Evolutionary conservation across 2,329 filamentous ascomycete species (phyloP).

Genomic region (Nigrospora osmanthi): DNA sequence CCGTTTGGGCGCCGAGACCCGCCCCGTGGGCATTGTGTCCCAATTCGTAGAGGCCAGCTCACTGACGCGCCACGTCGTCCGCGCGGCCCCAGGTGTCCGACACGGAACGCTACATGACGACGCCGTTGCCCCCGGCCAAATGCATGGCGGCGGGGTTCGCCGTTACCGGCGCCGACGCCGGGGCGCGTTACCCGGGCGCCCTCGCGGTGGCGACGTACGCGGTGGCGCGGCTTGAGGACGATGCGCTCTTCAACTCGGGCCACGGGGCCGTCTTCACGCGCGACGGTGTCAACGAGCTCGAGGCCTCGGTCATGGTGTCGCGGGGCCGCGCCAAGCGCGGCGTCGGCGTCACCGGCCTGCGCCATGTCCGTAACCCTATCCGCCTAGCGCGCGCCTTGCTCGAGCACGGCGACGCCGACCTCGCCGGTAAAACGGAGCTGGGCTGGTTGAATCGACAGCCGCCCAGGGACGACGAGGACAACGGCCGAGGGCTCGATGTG

Average conservation of each 20-base stretch:
- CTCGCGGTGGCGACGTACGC: conserved; percentile 70
- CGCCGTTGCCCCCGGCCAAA: conserved; percentile 3
- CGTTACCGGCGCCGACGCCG: conserved; percentile 51
- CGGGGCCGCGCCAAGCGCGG: conserved; percentile 65
- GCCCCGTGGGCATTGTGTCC: not conserved
- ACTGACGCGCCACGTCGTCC: not conserved
- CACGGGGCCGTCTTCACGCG: conserved; percentile 82
- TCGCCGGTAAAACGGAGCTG: conserved; percentile 26
- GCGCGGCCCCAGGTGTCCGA: conserved; percentile 28
- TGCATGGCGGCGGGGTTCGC: conserved; percentile 23
- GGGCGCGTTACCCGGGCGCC: conserved; percentile 40
- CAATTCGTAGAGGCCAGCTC: not conserved
- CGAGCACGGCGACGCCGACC: conserved; percentile 54
- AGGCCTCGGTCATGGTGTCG: conserved; percentile 81
- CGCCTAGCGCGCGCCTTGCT: conserved; percentile 65
- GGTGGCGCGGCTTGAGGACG: conserved; percentile 68
- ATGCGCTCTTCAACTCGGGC: conserved; percentile 76
- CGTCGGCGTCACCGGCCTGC: conserved; percentile 67
- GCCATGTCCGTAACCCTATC: conserved; percentile 72
- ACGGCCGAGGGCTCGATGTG: conserved; percentile 26
- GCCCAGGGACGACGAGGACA: conserved; percentile 1
- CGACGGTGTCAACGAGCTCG: conserved; percentile 76
- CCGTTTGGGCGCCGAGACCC: not conserved
- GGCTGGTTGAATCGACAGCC: conserved; percentile 13
- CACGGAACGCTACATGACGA: conserved; percentile 38